These are phyloP conservation scores for Eucalyptus tenuipes DNA, from an alignment of 345 rosid species.

Conservation along the genomic window DNA sequence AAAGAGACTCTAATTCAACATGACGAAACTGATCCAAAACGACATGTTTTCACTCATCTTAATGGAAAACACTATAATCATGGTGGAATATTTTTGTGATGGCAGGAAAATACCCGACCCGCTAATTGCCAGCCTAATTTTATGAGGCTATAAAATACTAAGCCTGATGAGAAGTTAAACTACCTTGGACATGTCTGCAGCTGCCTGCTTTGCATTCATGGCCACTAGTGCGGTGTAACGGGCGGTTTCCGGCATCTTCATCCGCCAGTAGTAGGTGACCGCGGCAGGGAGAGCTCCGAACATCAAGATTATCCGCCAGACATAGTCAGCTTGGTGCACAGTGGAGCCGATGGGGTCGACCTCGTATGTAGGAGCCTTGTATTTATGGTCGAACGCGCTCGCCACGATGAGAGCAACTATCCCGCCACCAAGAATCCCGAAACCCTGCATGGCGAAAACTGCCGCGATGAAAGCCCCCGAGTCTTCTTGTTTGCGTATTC, in stretches of 20 bases:
- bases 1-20: not conserved
- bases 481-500: constrained; percentile 71
- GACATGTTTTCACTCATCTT: not conserved
- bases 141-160: not conserved
- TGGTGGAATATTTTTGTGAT: not conserved
- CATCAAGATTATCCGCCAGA: constrained; percentile 63
- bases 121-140: not conserved
- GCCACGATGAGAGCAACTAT: constrained; percentile 32
- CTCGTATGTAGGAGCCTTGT: constrained; percentile 23
- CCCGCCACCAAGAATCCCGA: constrained; percentile 62
- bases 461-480: constrained; percentile 72
- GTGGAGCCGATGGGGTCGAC: constrained; percentile 26
- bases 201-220: constrained; percentile 49
- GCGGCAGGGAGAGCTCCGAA: constrained; percentile 61
- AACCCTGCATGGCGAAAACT: constrained; percentile 77
- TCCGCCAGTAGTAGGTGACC: constrained; percentile 56
- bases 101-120: not conserved
- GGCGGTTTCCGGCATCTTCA: constrained; percentile 84
- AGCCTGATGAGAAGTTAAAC: not conserved
- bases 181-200: constrained; percentile 51
- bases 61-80: not conserved
- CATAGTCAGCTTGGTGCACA: constrained; percentile 48
- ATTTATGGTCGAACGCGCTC: constrained; percentile 14
- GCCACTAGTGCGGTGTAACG: constrained; percentile 66
- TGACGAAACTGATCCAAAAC: not conserved